phyloP scores from a whole-genome alignment of 2,329 filamentous ascomycete genomes.

The Mycosphaerella sp. region DNA sequence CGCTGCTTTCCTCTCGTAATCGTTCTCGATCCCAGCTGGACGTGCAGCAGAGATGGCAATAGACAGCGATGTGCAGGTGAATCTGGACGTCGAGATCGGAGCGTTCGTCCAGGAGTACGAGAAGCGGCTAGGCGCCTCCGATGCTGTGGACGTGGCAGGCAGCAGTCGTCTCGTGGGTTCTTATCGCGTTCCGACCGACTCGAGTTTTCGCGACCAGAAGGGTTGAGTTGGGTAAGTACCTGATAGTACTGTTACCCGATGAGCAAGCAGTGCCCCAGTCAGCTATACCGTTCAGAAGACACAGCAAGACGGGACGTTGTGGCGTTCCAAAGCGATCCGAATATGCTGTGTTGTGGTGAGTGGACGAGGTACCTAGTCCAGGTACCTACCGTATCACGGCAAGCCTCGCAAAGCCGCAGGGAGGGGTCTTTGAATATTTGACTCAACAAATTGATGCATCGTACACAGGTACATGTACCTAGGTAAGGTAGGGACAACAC shows the following conservation, averaged over 20 bases:
- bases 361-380: background rate
- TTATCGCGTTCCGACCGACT: background rate
- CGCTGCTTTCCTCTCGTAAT: background rate
- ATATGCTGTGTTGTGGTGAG: background rate
- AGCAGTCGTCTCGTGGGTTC: constrained; percentile 8
- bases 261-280: background rate
- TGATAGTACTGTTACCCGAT: background rate
- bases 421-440: too few species aligned
- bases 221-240: background rate
- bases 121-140: background rate
- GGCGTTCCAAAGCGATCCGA: background rate
- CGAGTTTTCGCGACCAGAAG: background rate
- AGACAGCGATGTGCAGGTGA: background rate
- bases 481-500: too few species aligned
- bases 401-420: too few species aligned
- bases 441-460: too few species aligned
- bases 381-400: too few species aligned
- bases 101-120: background rate
- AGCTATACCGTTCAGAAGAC: background rate
- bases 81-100: background rate
- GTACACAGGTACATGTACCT: too few species aligned
- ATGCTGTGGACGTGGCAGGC: constrained; percentile 7
- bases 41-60: background rate
- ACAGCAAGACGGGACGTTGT: background rate
- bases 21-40: background rate